Evolutionary conservation across 352 stramenopile species (phyloP), one percentile per base, ranked within the genome.

Genomic region (Thraustotheca clavata): DNA sequence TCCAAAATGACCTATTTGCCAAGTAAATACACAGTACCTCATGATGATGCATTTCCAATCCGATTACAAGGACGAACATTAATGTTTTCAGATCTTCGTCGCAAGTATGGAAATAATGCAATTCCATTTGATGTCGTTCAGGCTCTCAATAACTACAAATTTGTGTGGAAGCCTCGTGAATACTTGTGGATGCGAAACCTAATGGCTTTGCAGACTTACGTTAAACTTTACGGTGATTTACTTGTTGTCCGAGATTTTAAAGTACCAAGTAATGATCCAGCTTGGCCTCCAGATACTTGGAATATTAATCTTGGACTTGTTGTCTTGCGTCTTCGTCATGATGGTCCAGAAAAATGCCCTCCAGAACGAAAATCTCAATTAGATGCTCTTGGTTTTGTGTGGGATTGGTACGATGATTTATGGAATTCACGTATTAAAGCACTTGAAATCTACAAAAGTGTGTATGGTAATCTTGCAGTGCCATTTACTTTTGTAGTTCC

Each of bases 331-430:
- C 73, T 92, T 12, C 75, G 83, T 1, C 74, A 77, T 0, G 79
- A 82, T 1, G 82, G 80, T 47, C 87, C 87, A 69, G 73, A 77
- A 39, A 69, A 69, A 29, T 75, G 86, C 40, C 43, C 43, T 3
- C 73, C 75, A 7, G 62, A 71, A 0, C 78, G 69, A 22, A 60
- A 66, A 47, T 49, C 75, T 14, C 60, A 77, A 46, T 66, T 91
- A 36, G 76, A 91, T 62, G 61, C 71, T 14, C 62, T 91, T 40
- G 82, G 82, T 29, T 91, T 91, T 69, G 63, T 82, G 24, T 91
- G 82, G 82, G 76, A 74, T 26, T 68, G 66, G 73, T 34, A 78
- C 74, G 47, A 70, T 66, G 34, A 67, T 38, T 38, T 20, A 18
- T 60, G 50, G 50, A 41, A 43, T 20, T 11, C 29, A 20, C 29